Evolutionary conservation across 2,329 filamentous ascomycete species (phyloP), one percentile per base, ranked within the genome.

Genomic region (Pseudocercospora musae): DNA sequence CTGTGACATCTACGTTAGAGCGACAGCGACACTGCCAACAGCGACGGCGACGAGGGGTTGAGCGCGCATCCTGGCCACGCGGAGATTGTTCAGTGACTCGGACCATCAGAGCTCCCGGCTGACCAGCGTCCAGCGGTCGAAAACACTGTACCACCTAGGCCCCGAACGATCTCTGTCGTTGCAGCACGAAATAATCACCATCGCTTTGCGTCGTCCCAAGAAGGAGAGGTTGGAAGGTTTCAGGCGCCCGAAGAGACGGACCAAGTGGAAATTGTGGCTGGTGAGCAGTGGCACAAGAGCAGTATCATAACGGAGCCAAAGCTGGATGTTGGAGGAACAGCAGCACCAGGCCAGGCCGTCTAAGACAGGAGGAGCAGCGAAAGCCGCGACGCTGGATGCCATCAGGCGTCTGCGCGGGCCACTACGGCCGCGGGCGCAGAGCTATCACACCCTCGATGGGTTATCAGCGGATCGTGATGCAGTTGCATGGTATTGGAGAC

Each of bases 401-500:
- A 54, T 69, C 31, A 65, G 61, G 60, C 55, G 60, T 49, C 60
- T 69, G 61, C 64, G 64, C 46, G 59, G 60, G 65, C 66, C 69
- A 42, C 68, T 68, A 65, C 66, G 67, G 57, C 68, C 65, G 59
- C 69, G 68, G 56, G 64, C 68, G 65, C 70, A 68, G 53, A 68
- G 61, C 44, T 74, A 74, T 66, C 65, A 66, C n/a, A 70, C 60
- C 23, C 23, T 74, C 31, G 69, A 74, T 60, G 71, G 67, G 44
- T 50, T 70, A 9, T 58, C 52, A 8, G 58, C 66, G 13, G 65
- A 68, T 20, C 64, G 65, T 27, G 67, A 72, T 62, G 62, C 57
- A 33, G 67, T 68, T 40, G 71, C 79, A 46, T 82, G 79, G 80
- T 82, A 82, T 67, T 82, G 80, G 80, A 76, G 77, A 61, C 67